A percentile compares a stretch with the other conserved stretches of the same genome.
These are phyloP conservation scores for Neopestalotiopsis rosae DNA, from an alignment of 2,329 filamentous ascomycete species.

Conservation along the genomic window DNA sequence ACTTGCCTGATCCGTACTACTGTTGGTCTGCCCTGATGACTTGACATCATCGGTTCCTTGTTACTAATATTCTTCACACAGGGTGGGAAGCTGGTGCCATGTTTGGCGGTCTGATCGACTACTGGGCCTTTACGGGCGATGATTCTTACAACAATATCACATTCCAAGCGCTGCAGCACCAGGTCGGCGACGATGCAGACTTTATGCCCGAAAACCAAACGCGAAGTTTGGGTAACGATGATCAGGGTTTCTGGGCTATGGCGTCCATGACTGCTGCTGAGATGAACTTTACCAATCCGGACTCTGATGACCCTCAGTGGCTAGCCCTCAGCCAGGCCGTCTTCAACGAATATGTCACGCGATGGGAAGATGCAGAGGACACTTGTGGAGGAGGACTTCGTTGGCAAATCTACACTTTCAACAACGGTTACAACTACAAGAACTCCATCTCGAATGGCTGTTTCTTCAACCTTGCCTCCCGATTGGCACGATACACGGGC, in stretches of 20 bases:
- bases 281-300: conserved; percentile 74
- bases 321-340: conserved; percentile 79
- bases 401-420: conserved; percentile 86
- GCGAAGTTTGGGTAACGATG: conserved; percentile 69
- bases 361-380: conserved; percentile 64
- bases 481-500: conserved; percentile 77
- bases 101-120: conserved; percentile 74
- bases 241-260: conserved; percentile 87
- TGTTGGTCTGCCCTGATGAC: conserved; percentile 51
- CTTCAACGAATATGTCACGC: conserved; percentile 76
- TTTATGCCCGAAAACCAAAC: conserved; percentile 74
- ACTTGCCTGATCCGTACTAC: conserved; percentile 66
- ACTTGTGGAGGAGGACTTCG: conserved; percentile 76
- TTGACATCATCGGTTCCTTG: neutral
- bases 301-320: conserved; percentile 70
- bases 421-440: conserved; percentile 73
- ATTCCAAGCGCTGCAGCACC: conserved; percentile 63
- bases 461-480: conserved; percentile 72
- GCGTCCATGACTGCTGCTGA: conserved; percentile 81
- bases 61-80: conserved; percentile 29
- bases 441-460: conserved; percentile 73
- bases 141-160: conserved; percentile 65
- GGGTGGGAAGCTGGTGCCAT: conserved; percentile 78
- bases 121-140: conserved; percentile 75
- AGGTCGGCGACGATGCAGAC: conserved; percentile 62